Evolutionary conservation across 2,329 filamentous ascomycete genomes (phyloP).

Genomic region (Aspergillus brunneoviolaceus): DNA sequence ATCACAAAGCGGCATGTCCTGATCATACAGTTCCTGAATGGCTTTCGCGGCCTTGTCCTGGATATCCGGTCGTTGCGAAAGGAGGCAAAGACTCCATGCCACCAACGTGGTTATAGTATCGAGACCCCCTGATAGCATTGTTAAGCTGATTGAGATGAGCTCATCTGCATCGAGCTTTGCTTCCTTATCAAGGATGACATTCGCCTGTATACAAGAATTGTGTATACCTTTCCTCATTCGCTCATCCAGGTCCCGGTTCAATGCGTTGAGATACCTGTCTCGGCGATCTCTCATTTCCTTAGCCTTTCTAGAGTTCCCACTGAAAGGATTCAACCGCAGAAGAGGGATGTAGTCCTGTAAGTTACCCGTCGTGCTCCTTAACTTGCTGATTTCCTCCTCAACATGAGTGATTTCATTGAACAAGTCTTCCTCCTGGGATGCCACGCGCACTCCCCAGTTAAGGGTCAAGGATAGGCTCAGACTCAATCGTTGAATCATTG

Average conservation of each 20-base stretch:
- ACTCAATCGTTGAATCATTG: constrained; percentile 65
- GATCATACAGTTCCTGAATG: constrained; percentile 55
- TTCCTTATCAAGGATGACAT: constrained; percentile 64
- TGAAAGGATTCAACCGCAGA: constrained; percentile 66
- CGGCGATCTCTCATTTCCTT: constrained; percentile 60
- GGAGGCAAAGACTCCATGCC: constrained; percentile 62
- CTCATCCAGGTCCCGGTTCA: constrained; percentile 61
- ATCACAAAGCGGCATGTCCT: constrained; percentile 58
- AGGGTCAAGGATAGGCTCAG: constrained; percentile 63
- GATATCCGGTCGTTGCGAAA: constrained; percentile 61
- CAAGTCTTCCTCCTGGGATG: constrained; percentile 59
- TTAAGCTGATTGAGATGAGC: constrained; percentile 64
- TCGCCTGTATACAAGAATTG: constrained; percentile 66
- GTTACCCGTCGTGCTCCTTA: constrained; percentile 75
- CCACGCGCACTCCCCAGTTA: constrained; percentile 65
- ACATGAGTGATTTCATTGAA: constrained; percentile 72
- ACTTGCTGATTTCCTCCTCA: constrained; percentile 70
- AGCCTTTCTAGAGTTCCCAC: constrained; percentile 57
- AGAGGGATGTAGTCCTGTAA: constrained; percentile 77
- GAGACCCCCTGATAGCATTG: constrained; percentile 66
- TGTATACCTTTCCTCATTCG: constrained; percentile 61
- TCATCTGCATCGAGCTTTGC: constrained; percentile 63
- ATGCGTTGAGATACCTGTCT: constrained; percentile 58
- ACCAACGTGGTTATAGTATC: constrained; percentile 67
- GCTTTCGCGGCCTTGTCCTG: constrained; percentile 60